Percentiles rank a stretch among this genome's conserved stretches.
These are phyloP conservation scores for Pisolithus tinctorius DNA, from an alignment of 768 basidiomycete species.

Conservation along the genomic window DNA sequence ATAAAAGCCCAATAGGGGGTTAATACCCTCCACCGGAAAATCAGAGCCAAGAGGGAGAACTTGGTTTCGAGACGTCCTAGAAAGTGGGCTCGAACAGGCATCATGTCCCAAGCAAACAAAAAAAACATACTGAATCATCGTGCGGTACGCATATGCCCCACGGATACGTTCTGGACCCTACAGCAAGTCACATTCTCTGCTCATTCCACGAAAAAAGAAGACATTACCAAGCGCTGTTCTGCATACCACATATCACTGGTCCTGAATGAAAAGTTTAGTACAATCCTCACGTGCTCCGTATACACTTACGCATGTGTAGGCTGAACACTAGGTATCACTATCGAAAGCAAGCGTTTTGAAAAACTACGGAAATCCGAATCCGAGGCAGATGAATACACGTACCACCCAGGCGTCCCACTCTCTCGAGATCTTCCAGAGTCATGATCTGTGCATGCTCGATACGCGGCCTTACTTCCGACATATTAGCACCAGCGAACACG, in stretches of 20 bases:
- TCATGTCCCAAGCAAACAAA: background rate
- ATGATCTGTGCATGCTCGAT: constrained; percentile 95
- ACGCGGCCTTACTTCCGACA: constrained; percentile 54
- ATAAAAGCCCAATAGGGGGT: constrained; percentile 86
- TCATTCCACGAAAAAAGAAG: constrained; percentile 1
- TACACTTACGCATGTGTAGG: constrained; percentile 78
- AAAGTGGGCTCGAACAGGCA: background rate
- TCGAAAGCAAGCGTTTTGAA: background rate
- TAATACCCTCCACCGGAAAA: constrained; percentile 89
- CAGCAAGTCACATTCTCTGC: background rate
- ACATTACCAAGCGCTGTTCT: constrained; percentile 61
- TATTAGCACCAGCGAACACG: constrained; percentile 32
- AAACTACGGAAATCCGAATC: background rate
- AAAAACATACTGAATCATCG: constrained; percentile 61
- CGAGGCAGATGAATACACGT: constrained; percentile 13
- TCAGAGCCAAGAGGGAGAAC: constrained; percentile 83
- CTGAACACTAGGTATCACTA: constrained; percentile 88
- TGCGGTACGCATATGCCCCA: constrained; percentile 87
- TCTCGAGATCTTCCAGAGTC: constrained; percentile 56
- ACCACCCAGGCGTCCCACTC: constrained; percentile 72
- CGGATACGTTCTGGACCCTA: constrained; percentile 78
- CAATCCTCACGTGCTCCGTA: background rate
- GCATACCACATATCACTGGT: constrained; percentile 94
- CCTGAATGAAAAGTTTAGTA: constrained; percentile 28
- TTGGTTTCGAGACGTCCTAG: constrained; percentile 43